Evolutionary conservation across 192 early-diverging fungal genomes (phyloP).

Genomic region (Polychytrium aggregatum): DNA sequence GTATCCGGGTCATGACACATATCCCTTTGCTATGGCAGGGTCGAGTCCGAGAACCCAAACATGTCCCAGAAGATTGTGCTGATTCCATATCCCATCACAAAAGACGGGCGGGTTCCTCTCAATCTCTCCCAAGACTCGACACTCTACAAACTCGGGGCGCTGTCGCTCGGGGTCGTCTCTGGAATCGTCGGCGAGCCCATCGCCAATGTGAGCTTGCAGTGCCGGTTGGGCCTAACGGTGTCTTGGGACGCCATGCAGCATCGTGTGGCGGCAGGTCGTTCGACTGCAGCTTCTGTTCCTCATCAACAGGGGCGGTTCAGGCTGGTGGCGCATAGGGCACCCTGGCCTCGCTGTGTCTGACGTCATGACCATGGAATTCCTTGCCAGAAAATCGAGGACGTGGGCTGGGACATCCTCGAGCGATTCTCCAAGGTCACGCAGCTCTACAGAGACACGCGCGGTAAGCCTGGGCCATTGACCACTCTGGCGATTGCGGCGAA

Average conservation of each 20-base stretch:
- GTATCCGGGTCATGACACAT: background rate
- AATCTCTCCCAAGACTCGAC: conserved; percentile 14
- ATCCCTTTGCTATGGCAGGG: background rate
- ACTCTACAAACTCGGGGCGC: conserved; percentile 27
- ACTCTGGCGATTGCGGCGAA: background rate
- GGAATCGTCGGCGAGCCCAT: conserved; percentile 21
- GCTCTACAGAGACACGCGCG: conserved; percentile 24
- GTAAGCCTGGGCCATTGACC: conserved; percentile 1
- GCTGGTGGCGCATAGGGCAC: background rate
- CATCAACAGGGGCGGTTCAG: background rate
- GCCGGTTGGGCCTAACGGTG: background rate
- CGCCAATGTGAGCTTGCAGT: conserved; percentile 10
- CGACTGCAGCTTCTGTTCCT: background rate
- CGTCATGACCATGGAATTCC: no score
- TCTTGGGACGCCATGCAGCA: no score
- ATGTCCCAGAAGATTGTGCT: background rate
- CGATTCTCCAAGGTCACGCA: conserved; percentile 34
- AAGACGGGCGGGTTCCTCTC: conserved; percentile 17
- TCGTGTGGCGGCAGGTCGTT: no score
- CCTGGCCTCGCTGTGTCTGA: background rate
- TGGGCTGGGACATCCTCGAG: conserved; percentile 34
- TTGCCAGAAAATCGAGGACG: conserved; percentile 30
- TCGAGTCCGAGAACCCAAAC: background rate
- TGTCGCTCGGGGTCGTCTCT: conserved; percentile 22
- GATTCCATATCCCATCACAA: background rate